These are phyloP conservation scores for Macrophomina pseudophaseolina DNA, from an alignment of 2,329 filamentous ascomycete species.

Conservation along the genomic window DNA sequence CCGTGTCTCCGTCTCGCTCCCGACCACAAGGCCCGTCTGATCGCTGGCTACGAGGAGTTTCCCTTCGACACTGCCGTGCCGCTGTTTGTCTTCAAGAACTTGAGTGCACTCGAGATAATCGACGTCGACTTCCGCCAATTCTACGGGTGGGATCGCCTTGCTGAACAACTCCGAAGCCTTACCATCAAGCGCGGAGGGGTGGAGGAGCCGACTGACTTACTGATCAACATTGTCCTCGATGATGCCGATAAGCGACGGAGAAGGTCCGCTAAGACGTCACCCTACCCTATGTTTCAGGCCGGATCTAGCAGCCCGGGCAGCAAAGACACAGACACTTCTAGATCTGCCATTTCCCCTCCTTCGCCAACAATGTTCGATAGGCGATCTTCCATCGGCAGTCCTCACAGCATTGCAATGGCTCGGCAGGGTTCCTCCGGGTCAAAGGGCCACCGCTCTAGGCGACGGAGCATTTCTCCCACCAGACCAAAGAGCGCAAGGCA, in stretches of 20 bases:
- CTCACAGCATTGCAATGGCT: conserved; percentile 54
- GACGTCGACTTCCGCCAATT: conserved; percentile 97
- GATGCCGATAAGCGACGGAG: conserved; percentile 92
- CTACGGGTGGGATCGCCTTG: conserved; percentile 93
- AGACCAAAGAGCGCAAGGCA: conserved; percentile 78
- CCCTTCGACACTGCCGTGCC: conserved; percentile 97
- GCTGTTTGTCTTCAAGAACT: conserved; percentile 95
- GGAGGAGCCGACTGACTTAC: conserved; percentile 86
- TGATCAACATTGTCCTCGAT: conserved; percentile 92
- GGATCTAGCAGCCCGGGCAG: conserved; percentile 64
- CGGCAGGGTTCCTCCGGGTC: conserved; percentile 62
- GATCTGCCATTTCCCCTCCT: conserved; percentile 64
- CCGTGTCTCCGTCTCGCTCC: conserved; percentile 87
- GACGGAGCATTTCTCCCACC: conserved; percentile 79
- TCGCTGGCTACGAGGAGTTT: conserved; percentile 94
- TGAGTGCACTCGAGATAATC: conserved; percentile 90
- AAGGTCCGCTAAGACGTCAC: conserved; percentile 83
- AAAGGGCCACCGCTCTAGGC: conserved; percentile 50
- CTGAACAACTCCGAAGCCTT: conserved; percentile 88
- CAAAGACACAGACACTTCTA: conserved; percentile 69
- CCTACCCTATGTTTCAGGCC: conserved; percentile 78
- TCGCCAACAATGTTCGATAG: conserved; percentile 44
- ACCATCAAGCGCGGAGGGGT: conserved; percentile 86
- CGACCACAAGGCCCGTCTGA: conserved; percentile 89
- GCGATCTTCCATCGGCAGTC: conserved; percentile 55